phyloP scores from a whole-genome alignment of 768 basidiomycete genomes.

The Suillus subluteus region DNA sequence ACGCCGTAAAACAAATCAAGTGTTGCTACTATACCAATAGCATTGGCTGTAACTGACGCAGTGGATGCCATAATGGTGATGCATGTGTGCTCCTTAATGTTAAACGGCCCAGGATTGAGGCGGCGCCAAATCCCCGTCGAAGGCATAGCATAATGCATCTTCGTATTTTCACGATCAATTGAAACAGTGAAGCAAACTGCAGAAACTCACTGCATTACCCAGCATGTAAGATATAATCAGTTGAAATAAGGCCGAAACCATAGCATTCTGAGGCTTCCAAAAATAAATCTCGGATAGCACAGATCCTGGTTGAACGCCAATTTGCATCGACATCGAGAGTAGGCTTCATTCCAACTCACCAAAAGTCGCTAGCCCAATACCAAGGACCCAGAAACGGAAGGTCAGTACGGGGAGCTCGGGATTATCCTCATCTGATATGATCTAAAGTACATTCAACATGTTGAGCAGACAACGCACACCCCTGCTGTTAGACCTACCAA shows the following conservation, averaged over 20 bases:
- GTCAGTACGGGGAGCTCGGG: conserved; percentile 51
- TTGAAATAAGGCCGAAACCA: conserved; percentile 58
- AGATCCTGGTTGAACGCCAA: conserved; percentile 35
- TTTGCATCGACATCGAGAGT: conserved; percentile 27
- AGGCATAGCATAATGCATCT: conserved; percentile 22
- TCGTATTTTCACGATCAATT: background rate
- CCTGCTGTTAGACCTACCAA: conserved; percentile 7
- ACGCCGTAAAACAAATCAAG: conserved; percentile 59
- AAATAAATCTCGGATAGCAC: conserved; percentile 39
- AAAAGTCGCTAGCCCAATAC: conserved; percentile 52
- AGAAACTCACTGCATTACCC: conserved; percentile 50
- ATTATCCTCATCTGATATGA: conserved; percentile 53
- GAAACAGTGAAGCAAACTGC: conserved; percentile 18
- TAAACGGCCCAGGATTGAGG: conserved; percentile 67
- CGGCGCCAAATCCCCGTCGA: conserved; percentile 45
- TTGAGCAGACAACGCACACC: background rate
- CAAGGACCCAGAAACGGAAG: conserved; percentile 52
- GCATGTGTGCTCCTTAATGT: conserved; percentile 63
- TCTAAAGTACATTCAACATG: conserved; percentile 26
- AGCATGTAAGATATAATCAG: conserved; percentile 60
- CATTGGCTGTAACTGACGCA: conserved; percentile 58
- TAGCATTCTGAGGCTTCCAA: conserved; percentile 50
- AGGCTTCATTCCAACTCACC: conserved; percentile 15
- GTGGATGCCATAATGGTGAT: conserved; percentile 67
- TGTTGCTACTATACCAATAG: conserved; percentile 63